A percentile compares a stretch with the other conserved stretches of the same genome.
Conservation (phyloP, 2,329 filamentous ascomycete genomes). For the Diaporthe capsici region DNA sequence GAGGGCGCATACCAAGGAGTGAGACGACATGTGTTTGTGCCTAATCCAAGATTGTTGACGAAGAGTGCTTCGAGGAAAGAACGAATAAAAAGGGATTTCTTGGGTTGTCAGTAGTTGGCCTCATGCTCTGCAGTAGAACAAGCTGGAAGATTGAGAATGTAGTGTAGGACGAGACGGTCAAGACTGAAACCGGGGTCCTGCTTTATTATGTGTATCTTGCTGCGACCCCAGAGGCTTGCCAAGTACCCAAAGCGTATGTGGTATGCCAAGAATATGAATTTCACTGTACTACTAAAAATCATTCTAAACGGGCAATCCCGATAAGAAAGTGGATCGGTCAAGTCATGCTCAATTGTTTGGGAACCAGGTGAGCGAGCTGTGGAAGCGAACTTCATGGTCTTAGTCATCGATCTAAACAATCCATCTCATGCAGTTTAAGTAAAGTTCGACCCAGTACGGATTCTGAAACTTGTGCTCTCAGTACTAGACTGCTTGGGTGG, state of each 20-base stretch:
- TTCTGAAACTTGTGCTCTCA: neutral
- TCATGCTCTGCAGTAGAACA: neutral
- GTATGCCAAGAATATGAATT: neutral
- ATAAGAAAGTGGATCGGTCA: neutral
- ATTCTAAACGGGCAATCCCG: neutral
- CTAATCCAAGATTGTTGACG: neutral
- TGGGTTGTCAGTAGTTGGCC: neutral
- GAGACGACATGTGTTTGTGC: neutral
- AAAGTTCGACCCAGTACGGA: too few relatives aligned
- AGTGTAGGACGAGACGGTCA: neutral
- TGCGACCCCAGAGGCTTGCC: neutral
- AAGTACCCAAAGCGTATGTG: neutral
- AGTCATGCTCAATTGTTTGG: neutral
- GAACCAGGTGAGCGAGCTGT: neutral
- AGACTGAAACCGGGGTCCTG: neutral
- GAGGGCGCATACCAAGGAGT: slow-evolving; percentile 7
- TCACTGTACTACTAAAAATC: neutral
- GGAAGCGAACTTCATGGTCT: neutral
- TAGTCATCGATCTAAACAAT: neutral
- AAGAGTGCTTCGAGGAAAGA: neutral
- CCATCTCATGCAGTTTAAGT: neutral
- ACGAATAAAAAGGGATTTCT: neutral
- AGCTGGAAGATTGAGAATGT: neutral
- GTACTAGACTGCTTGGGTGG: neutral
- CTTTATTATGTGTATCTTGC: neutral